Conservation (phyloP, 257 asterid species). For the Lavandula angustifolia region DNA sequence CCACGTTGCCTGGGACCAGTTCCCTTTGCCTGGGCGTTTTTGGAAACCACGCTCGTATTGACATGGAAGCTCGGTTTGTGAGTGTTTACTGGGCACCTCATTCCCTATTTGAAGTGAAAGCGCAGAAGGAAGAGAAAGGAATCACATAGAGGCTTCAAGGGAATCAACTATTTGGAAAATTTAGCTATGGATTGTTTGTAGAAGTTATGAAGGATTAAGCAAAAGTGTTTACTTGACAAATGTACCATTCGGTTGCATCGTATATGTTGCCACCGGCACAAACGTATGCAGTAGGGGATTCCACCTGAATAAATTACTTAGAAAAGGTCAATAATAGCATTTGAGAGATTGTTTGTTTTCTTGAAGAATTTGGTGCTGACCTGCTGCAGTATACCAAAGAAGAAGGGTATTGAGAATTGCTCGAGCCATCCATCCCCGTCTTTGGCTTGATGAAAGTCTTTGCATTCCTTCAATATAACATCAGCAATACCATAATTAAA, state of each 20-base stretch:
- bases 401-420: conserved; percentile 76
- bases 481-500: conserved; percentile 30
- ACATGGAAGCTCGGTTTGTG: conserved; percentile 95
- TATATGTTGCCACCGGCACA: conserved; percentile 89
- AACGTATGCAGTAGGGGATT: conserved; percentile 76
- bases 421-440: conserved; percentile 99
- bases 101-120: conserved; percentile 53
- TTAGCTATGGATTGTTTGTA: background rate
- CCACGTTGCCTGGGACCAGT: conserved; percentile 56
- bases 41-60: conserved; percentile 66
- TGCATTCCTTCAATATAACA: conserved; percentile 67
- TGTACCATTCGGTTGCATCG: conserved; percentile 90
- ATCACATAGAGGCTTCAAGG: background rate
- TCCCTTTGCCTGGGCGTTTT: conserved; percentile 55
- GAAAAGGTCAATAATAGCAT: conserved; percentile 15
- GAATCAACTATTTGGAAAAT: conserved; percentile 12
- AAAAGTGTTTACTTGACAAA: conserved; percentile 75
- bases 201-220: no score
- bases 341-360: conserved; percentile 3
- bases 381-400: conserved; percentile 87
- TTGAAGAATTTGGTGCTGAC: conserved; percentile 32
- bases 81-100: conserved; percentile 81
- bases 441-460: conserved; percentile 89
- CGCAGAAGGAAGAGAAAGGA: background rate
- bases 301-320: conserved; percentile 56